Percentiles rank a stretch among this genome's conserved stretches.
phyloP scores from a whole-genome alignment of 2,329 filamentous ascomycete genomes.

The Geosmithia putterillii region DNA sequence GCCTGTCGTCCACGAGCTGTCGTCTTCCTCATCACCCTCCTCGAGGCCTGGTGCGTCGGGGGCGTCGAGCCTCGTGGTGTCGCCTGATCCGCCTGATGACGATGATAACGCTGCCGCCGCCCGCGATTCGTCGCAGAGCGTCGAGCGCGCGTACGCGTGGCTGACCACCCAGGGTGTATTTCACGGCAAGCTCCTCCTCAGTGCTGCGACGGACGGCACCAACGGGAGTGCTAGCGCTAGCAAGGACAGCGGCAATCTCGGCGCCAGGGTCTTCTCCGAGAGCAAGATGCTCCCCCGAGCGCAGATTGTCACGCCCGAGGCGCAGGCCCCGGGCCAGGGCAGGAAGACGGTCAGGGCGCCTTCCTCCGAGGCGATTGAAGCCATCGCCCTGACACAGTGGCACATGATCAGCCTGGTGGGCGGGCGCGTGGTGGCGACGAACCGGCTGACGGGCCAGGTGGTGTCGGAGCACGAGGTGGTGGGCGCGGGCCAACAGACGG shows the following conservation, averaged over 20 bases:
- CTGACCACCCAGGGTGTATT: conserved; percentile 76
- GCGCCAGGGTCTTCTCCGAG: conserved; percentile 63
- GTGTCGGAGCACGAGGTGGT: conserved; percentile 84
- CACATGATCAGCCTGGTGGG: conserved; percentile 79
- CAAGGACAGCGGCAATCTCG: conserved; percentile 37
- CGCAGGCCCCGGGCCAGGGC: conserved; percentile 43
- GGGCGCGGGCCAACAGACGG: conserved; percentile 61
- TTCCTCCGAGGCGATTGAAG: conserved; percentile 61
- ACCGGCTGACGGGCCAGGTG: conserved; percentile 72
- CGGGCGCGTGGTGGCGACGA: conserved; percentile 70
- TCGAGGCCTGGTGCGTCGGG: conserved; percentile 27
- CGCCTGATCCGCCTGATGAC: conserved; percentile 60
- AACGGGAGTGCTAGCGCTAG: no score
- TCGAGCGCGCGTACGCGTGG: conserved; percentile 79
- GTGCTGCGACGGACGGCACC: conserved; percentile 39
- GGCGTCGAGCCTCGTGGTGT: conserved; percentile 55
- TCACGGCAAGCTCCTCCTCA: conserved; percentile 64
- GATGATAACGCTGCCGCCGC: conserved; percentile 20
- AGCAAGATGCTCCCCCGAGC: conserved; percentile 66
- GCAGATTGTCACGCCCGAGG: conserved; percentile 58
- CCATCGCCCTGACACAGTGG: conserved; percentile 83
- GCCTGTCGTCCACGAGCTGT: conserved; percentile 62
- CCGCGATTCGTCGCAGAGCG: conserved; percentile 28
- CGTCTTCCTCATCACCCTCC: conserved; percentile 20
- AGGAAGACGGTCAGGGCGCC: conserved; percentile 17